Evolutionary conservation across 345 rosid genomes (phyloP).

Genomic region (Euphorbia pulcherrima): DNA sequence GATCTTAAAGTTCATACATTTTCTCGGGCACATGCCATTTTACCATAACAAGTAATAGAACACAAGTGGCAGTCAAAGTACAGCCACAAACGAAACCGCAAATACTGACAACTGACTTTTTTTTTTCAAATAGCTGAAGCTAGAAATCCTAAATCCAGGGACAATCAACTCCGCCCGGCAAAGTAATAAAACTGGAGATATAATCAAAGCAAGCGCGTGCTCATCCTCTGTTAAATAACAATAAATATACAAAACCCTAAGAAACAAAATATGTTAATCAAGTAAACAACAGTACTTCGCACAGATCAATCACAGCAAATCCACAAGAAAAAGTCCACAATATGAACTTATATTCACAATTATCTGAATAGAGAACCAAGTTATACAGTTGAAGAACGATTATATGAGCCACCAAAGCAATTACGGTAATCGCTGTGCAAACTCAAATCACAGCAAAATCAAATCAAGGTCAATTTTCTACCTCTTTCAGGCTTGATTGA

Average conservation of each 20-base stretch:
- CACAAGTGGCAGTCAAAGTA: background rate
- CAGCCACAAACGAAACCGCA: background rate
- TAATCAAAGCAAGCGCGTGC: background rate
- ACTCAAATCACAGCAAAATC: background rate
- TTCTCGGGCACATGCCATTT: background rate
- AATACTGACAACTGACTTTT: background rate
- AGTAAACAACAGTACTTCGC: background rate
- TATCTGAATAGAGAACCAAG: background rate
- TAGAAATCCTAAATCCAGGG: background rate
- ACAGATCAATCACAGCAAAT: constrained; percentile 8
- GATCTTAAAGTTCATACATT: background rate
- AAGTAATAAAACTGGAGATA: background rate
- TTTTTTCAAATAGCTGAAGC: background rate
- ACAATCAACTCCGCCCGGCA: background rate
- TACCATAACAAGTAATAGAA: background rate
- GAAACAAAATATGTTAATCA: background rate
- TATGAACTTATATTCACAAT: background rate
- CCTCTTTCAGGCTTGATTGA: background rate
- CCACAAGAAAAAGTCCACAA: background rate
- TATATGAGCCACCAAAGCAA: background rate
- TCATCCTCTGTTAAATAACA: background rate
- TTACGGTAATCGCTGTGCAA: too few relatives aligned
- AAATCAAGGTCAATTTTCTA: constrained; percentile 4
- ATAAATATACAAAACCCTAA: background rate
- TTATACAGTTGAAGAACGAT: background rate